A percentile compares a stretch with the other conserved stretches of the same genome.
Evolutionary conservation across 495 filamentous ascomycete genomes (phyloP).

Genomic region (Cercophora sp.): DNA sequence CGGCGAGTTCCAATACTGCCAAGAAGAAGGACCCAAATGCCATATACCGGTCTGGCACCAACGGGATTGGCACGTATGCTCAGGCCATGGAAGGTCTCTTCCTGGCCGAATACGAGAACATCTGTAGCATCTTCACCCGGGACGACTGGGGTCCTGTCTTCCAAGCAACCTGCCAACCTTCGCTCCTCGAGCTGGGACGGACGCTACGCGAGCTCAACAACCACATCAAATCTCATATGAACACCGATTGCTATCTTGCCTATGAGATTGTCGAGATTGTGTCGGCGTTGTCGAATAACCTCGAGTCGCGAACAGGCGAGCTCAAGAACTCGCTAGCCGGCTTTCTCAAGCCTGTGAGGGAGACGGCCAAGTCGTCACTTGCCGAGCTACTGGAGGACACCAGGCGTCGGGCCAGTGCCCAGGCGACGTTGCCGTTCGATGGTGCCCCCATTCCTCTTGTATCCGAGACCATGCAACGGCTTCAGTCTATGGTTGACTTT

Average conservation of each 20-base stretch:
- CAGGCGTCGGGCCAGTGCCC: conserved; percentile 57
- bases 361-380: conserved; percentile 85
- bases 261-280: conserved; percentile 96
- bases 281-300: conserved; percentile 67
- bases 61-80: conserved; percentile 87
- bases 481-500: conserved; percentile 84
- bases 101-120: conserved; percentile 80
- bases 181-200: conserved; percentile 76
- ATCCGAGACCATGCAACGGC: conserved; percentile 77
- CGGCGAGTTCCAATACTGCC: conserved; percentile 83
- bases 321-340: conserved; percentile 79
- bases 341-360: conserved; percentile 80
- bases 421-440: conserved; percentile 70
- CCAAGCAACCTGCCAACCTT: conserved; percentile 67
- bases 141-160: conserved; percentile 78
- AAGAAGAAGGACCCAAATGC: conserved; percentile 75
- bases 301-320: conserved; percentile 80
- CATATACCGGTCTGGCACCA: conserved; percentile 85
- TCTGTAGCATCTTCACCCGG: conserved; percentile 75
- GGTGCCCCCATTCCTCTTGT: conserved; percentile 75
- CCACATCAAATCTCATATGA: conserved; percentile 80
- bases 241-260: conserved; percentile 91
- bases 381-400: conserved; percentile 83
- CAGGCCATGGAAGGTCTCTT: conserved; percentile 83
- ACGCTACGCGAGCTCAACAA: conserved; percentile 85